Conservation (phyloP, 371 early-diverging fungal species). For the Sporodiniella umbellata region DNA sequence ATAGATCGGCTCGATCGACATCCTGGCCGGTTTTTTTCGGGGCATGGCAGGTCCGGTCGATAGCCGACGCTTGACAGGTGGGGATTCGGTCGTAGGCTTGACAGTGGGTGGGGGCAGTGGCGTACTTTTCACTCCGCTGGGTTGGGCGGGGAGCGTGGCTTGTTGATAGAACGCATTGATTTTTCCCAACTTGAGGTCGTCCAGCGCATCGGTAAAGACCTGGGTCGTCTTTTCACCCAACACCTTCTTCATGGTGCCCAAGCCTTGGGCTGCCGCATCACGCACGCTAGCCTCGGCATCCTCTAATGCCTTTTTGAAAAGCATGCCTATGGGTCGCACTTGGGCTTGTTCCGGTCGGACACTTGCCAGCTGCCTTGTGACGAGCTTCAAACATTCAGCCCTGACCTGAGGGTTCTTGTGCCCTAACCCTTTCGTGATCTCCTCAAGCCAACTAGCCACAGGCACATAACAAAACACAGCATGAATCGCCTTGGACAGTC, state of each 20-base stretch:
- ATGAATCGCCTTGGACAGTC: conserved; percentile 76
- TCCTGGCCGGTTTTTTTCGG: too few relatives aligned
- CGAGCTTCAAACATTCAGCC: conserved; percentile 68
- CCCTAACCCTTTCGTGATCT: conserved; percentile 56
- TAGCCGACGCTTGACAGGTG: too few relatives aligned
- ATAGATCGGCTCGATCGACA: too few relatives aligned
- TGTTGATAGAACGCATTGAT: conserved; percentile 83
- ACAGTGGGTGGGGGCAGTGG: too few relatives aligned
- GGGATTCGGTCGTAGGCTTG: too few relatives aligned
- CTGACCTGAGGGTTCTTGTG: conserved; percentile 95
- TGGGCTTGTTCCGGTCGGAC: conserved; percentile 74
- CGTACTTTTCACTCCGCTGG: too few relatives aligned
- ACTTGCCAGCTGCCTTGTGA: conserved; percentile 69
- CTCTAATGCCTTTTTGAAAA: conserved; percentile 73
- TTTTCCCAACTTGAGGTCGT: conserved; percentile 83
- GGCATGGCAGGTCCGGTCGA: too few relatives aligned
- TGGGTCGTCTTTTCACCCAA: conserved; percentile 76
- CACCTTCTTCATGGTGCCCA: conserved; percentile 89
- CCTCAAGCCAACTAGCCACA: conserved; percentile 64
- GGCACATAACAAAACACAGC: conserved; percentile 74
- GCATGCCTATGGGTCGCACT: conserved; percentile 72
- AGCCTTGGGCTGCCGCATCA: conserved; percentile 80
- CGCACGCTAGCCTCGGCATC: conserved; percentile 85
- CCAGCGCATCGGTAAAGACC: conserved; percentile 78
- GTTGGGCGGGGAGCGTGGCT: too few relatives aligned